Evolutionary conservation across 1,284 basidiomycete species (phyloP).

Genomic region (Retiboletus flavoniger): DNA sequence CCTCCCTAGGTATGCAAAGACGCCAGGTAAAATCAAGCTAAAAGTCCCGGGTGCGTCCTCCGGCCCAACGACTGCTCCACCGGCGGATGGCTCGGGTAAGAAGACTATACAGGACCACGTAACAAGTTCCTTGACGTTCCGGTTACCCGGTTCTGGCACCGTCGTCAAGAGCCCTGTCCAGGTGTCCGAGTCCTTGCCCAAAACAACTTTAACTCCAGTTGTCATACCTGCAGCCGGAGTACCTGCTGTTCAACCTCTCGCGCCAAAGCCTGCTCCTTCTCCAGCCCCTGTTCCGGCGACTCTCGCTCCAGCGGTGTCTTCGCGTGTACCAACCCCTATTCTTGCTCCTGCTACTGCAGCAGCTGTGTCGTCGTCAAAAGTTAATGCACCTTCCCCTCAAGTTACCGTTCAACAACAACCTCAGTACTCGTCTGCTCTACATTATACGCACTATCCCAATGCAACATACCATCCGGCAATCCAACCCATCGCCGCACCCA

Average conservation of each 20-base stretch:
- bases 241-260: constrained; percentile 12
- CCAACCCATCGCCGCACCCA: constrained; percentile 19
- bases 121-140: constrained; percentile 30
- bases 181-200: constrained; percentile 23
- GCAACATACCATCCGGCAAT: constrained; percentile 43
- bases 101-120: constrained; percentile 26
- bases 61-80: constrained; percentile 8
- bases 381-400: constrained; percentile 32
- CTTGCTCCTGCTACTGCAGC: constrained; percentile 5
- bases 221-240: constrained; percentile 27
- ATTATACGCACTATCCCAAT: constrained; percentile 46
- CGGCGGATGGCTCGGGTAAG: constrained; percentile 13
- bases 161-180: constrained; percentile 24
- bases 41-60: constrained; percentile 47
- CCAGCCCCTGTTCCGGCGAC: constrained; percentile 27
- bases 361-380: constrained; percentile 24
- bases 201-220: constrained; percentile 13
- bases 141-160: constrained; percentile 28
- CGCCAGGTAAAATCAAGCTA: constrained; percentile 63
- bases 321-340: constrained; percentile 27
- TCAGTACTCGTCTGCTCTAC: constrained; percentile 21
- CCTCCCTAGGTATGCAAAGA: constrained; percentile 59
- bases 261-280: constrained; percentile 15
- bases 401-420: constrained; percentile 33
- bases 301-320: constrained; percentile 19